These are phyloP conservation scores for Ophiosphaerella herpotricha DNA, from an alignment of 2,329 filamentous ascomycete species.

Conservation along the genomic window DNA sequence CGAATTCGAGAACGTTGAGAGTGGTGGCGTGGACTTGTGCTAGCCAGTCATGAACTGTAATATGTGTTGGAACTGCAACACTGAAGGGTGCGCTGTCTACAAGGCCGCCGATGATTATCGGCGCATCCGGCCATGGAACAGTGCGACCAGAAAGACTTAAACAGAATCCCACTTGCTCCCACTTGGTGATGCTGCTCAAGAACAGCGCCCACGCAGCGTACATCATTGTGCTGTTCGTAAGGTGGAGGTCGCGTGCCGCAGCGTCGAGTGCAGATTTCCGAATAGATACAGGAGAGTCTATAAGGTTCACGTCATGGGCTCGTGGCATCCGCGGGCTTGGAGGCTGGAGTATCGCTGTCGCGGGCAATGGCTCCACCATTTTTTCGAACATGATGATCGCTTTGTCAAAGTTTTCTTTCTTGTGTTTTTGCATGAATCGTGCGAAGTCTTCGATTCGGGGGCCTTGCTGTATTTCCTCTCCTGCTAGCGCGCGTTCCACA, in stretches of 20 bases:
- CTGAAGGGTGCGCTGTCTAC: slow-evolving; percentile 3
- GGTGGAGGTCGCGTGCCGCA: slow-evolving; percentile 2
- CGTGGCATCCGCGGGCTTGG: too few species aligned
- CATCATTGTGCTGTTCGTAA: slow-evolving; percentile 5
- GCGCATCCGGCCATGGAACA: slow-evolving; percentile 5
- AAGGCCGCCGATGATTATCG: slow-evolving; percentile 2
- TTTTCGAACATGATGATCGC: slow-evolving; percentile 3
- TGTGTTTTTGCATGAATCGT: slow-evolving; percentile 5
- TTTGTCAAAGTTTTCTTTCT: slow-evolving; percentile 6
- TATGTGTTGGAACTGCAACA: not conserved
- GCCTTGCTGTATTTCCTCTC: slow-evolving; percentile 1
- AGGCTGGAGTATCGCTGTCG: too few species aligned
- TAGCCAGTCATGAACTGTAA: slow-evolving; percentile 6
- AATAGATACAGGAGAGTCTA: too few species aligned
- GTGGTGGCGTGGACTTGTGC: slow-evolving; percentile 7
- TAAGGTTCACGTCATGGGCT: too few species aligned
- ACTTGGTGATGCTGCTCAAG: slow-evolving; percentile 4
- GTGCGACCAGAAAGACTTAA: slow-evolving; percentile 7
- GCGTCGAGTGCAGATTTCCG: not conserved
- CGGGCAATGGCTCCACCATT: not conserved
- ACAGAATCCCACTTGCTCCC: slow-evolving; percentile 7
- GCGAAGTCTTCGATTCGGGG: slow-evolving; percentile 7
- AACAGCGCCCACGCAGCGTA: slow-evolving; percentile 12
- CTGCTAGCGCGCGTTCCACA: slow-evolving; percentile 6
- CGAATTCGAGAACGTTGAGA: slow-evolving; percentile 6